Percentiles rank a stretch among this genome's conserved stretches.
Conservation (phyloP, 2,329 filamentous ascomycete genomes). For the Alternaria brassicae region DNA sequence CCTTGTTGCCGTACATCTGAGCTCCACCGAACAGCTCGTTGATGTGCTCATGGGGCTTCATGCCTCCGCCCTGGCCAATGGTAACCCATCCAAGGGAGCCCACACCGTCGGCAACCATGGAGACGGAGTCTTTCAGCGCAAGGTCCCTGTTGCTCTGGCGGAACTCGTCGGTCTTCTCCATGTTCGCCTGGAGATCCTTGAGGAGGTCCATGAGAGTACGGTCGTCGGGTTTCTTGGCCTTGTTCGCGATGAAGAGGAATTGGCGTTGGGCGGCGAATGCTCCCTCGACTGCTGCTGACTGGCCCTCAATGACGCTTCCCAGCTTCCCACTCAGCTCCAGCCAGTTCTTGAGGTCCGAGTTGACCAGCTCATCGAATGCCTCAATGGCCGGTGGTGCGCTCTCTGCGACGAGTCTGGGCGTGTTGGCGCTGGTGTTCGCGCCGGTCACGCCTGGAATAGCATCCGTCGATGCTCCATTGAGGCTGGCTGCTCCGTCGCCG, state of each 20-base stretch:
- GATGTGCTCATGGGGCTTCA: conserved; percentile 83
- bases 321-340: conserved; percentile 78
- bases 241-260: conserved; percentile 86
- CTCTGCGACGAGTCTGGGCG: conserved; percentile 48
- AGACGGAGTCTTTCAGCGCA: conserved; percentile 79
- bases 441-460: conserved; percentile 43
- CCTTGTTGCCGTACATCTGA: conserved; percentile 93
- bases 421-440: conserved; percentile 38
- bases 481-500: conserved; percentile 19
- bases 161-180: conserved; percentile 79
- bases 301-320: conserved; percentile 78
- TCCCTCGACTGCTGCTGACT: conserved; percentile 67
- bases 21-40: conserved; percentile 82
- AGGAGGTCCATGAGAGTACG: conserved; percentile 76
- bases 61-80: conserved; percentile 63
- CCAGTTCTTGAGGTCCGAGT: conserved; percentile 76
- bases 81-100: conserved; percentile 90
- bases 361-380: conserved; percentile 84
- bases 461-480: conserved; percentile 40
- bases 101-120: conserved; percentile 88
- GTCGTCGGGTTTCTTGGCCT: conserved; percentile 88
- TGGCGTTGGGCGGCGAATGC: conserved; percentile 86
- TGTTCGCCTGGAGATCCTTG: conserved; percentile 83
- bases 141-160: conserved; percentile 81
- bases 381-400: conserved; percentile 71